Conservation (phyloP, 2,329 filamentous ascomycete species). For the Xylariaceae sp. region DNA sequence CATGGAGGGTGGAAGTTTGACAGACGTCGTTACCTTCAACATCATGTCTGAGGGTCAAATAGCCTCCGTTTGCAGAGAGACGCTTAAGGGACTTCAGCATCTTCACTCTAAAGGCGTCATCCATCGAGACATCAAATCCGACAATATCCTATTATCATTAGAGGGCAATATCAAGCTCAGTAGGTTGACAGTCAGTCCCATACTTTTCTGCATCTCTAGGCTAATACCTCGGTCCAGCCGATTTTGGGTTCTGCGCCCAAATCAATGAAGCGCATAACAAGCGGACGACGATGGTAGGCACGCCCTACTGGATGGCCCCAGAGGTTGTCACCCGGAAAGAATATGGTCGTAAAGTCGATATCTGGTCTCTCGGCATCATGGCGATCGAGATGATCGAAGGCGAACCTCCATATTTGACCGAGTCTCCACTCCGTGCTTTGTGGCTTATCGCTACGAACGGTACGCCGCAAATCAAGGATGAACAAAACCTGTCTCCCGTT, state of each 20-base stretch:
- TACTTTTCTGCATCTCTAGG: background rate
- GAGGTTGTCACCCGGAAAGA: constrained; percentile 97
- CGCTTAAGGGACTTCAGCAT: constrained; percentile 85
- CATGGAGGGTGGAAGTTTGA: constrained; percentile 97
- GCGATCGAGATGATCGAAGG: constrained; percentile 99
- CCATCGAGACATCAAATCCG: constrained; percentile 97
- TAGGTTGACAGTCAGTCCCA: constrained; percentile 44
- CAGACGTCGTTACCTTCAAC: constrained; percentile 97
- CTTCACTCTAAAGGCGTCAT: constrained; percentile 97
- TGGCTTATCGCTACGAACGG: constrained; percentile 97
- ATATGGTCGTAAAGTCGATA: constrained; percentile 97
- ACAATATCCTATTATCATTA: constrained; percentile 91
- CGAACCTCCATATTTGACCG: constrained; percentile 93
- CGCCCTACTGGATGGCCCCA: constrained; percentile 99
- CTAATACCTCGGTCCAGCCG: constrained; percentile 53
- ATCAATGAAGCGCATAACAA: constrained; percentile 97
- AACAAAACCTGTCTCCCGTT: constrained; percentile 71
- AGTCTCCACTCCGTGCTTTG: constrained; percentile 85
- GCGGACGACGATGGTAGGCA: constrained; percentile 97
- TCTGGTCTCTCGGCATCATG: constrained; percentile 99
- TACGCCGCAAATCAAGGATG: constrained; percentile 91
- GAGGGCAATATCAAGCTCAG: constrained; percentile 97
- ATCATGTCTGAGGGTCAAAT: constrained; percentile 99
- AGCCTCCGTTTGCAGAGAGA: constrained; percentile 91
- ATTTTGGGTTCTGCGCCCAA: constrained; percentile 98